Conservation (phyloP, 495 filamentous ascomycete genomes). For the Tricharina praecox region DNA sequence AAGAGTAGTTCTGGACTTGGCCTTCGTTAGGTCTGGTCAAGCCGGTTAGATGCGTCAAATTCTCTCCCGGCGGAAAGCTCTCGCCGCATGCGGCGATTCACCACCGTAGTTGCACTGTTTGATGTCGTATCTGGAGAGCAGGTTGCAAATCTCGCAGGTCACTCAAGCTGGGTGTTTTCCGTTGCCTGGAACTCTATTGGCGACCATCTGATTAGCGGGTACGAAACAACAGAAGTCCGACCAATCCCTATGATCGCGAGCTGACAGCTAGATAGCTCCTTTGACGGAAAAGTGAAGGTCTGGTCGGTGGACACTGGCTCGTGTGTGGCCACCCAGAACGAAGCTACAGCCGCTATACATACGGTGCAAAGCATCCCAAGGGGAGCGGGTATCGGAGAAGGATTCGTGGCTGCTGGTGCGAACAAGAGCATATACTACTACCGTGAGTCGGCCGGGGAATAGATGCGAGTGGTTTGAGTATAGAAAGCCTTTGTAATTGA, state of each 20-base stretch:
- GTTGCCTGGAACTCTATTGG: slow-evolving; percentile 89
- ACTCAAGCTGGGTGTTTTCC: slow-evolving; percentile 70
- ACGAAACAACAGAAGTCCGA: no score
- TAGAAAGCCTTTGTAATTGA: no score
- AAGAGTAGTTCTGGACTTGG: slow-evolving; percentile 40
- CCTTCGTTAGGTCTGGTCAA: slow-evolving; percentile 75
- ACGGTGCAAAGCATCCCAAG: slow-evolving; percentile 77
- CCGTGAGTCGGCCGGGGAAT: slow-evolving; percentile 71
- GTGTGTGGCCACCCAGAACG: slow-evolving; percentile 86
- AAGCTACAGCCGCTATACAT: slow-evolving; percentile 78
- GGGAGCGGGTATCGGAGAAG: slow-evolving; percentile 49
- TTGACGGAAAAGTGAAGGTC: slow-evolving; percentile 86
- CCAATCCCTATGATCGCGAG: no score
- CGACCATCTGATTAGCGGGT: slow-evolving; percentile 79
- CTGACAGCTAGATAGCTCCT: no score
- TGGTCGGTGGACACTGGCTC: slow-evolving; percentile 69
- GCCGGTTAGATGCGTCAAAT: slow-evolving; percentile 64
- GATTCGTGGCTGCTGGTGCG: slow-evolving; percentile 72
- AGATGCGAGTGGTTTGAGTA: no score
- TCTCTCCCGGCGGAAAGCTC: slow-evolving; percentile 70
- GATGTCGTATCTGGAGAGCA: slow-evolving; percentile 85
- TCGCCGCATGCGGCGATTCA: slow-evolving; percentile 92
- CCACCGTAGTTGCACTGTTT: slow-evolving; percentile 74
- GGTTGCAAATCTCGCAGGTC: slow-evolving; percentile 63
- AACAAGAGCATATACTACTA: slow-evolving; percentile 73